Evolutionary conservation across 495 filamentous ascomycete species (phyloP).

Genomic region (Penicillium malachiteum): DNA sequence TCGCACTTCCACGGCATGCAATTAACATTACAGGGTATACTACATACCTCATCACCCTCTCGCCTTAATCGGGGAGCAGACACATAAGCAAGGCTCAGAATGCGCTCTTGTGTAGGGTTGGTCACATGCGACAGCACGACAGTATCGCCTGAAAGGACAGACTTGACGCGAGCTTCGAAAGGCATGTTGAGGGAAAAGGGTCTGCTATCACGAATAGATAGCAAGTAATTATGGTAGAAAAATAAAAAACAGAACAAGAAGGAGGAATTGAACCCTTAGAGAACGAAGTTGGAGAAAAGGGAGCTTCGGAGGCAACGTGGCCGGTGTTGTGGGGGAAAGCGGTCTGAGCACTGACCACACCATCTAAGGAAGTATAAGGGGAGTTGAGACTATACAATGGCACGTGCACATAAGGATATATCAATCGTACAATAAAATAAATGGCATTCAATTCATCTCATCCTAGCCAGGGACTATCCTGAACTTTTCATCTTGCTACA

Average conservation of each 20-base stretch:
- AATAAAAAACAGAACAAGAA: slow-evolving; percentile 13
- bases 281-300: slow-evolving; percentile 8
- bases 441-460: slow-evolving; percentile 26
- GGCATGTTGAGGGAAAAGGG: slow-evolving; percentile 32
- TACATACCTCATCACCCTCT: slow-evolving; percentile 80
- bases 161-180: slow-evolving; percentile 82
- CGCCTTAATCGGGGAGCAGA: slow-evolving; percentile 80
- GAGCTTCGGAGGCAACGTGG: slow-evolving; percentile 28
- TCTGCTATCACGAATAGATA: slow-evolving; percentile 16
- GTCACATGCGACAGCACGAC: slow-evolving; percentile 74
- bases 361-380: slow-evolving; percentile 1
- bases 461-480: slow-evolving; percentile 26
- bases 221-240: slow-evolving; percentile 3
- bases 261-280: neutral
- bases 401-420: neutral
- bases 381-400: no score
- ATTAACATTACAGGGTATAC: slow-evolving; percentile 10
- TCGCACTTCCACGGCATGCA: neutral
- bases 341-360: slow-evolving; percentile 18
- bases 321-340: slow-evolving; percentile 34
- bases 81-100: slow-evolving; percentile 86
- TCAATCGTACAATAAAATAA: neutral
- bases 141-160: slow-evolving; percentile 88
- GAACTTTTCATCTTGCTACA: slow-evolving; percentile 19
- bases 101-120: slow-evolving; percentile 73